Evolutionary conservation across 2,329 filamentous ascomycete genomes (phyloP), one percentile per base, ranked within the genome.

Genomic region (Neonectria coccinea): DNA sequence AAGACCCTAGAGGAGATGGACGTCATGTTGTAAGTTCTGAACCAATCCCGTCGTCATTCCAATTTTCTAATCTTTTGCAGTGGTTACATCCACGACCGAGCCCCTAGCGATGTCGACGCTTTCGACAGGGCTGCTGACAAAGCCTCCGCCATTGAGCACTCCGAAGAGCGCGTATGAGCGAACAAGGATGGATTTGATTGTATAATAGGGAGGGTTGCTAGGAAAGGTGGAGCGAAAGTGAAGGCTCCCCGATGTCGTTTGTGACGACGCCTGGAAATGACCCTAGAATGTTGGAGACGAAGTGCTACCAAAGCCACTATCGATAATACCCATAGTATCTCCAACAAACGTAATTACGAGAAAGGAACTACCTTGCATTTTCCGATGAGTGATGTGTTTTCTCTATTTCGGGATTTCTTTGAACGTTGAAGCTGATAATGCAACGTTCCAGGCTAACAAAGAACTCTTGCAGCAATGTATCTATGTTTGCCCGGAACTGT

Each of bases 1-100:
- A 76, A 85, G 57, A 84, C 83, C 0, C 76, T 87, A 2, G 85
- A 87, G 45, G 82, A 83, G 51, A 84, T 86, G 75, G 85, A 87
- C 50, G 70, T 75, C 31, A 76, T 79, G 44, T 79, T 79, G 72
- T 74, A 61, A 60, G 65, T 58, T n/a, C 4, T 36, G 1, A n/a
- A 14, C 9, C 16, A 22, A n/a, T 5, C 18, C 3, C 12, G 36
- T 16, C 12, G 12, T n/a, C 7, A n/a, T 8, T n/a, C 5, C 14
- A n/a, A 4, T 48, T 29, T 5, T 16, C 54, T 57, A 56, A 29
- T 22, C n/a, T 10, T 11, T 9, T 45, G 11, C 20, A 62, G 59
- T 33, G 71, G 71, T 3, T 74, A 73, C 29, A 36, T 66, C 14
- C 68, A 71, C 8, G 71, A 73, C 22, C 62, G 71, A 11, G 59